A percentile compares a stretch with the other conserved stretches of the same genome.
phyloP scores from a whole-genome alignment of 768 basidiomycete species.

The Kwoniella pini region DNA sequence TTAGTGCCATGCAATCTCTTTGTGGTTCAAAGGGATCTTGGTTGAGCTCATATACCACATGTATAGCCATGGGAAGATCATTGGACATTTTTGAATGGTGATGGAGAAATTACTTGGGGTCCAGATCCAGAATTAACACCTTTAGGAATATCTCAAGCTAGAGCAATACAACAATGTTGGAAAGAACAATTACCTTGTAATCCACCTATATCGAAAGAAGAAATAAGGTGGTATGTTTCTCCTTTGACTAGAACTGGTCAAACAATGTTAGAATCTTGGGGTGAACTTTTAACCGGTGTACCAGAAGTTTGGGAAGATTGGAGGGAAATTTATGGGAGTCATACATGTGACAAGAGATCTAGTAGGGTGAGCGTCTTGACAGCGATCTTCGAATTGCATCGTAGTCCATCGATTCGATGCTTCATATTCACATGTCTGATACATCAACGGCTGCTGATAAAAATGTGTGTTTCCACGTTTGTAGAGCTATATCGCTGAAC shows the following conservation, averaged over 20 bases:
- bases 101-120: conserved; percentile 51
- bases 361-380: conserved; percentile 32
- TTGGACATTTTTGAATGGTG: conserved; percentile 39
- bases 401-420: background rate
- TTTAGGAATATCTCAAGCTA: conserved; percentile 45
- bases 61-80: conserved; percentile 50
- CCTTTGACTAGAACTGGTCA: conserved; percentile 50
- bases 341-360: conserved; percentile 52
- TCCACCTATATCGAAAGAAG: conserved; percentile 33
- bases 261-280: conserved; percentile 49
- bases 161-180: conserved; percentile 40
- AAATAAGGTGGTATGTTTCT: conserved; percentile 44
- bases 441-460: no score
- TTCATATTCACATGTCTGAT: no score
- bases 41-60: background rate
- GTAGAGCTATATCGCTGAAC: conserved; percentile 39
- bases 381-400: conserved; percentile 1
- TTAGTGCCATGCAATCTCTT: background rate
- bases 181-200: conserved; percentile 27
- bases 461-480: background rate
- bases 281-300: conserved; percentile 40
- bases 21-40: background rate
- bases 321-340: conserved; percentile 52
- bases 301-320: conserved; percentile 50
- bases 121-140: conserved; percentile 52